Base-by-base conservation (phyloP, 768 basidiomycete genomes). In the Flagelloscypha sp. region DNA sequence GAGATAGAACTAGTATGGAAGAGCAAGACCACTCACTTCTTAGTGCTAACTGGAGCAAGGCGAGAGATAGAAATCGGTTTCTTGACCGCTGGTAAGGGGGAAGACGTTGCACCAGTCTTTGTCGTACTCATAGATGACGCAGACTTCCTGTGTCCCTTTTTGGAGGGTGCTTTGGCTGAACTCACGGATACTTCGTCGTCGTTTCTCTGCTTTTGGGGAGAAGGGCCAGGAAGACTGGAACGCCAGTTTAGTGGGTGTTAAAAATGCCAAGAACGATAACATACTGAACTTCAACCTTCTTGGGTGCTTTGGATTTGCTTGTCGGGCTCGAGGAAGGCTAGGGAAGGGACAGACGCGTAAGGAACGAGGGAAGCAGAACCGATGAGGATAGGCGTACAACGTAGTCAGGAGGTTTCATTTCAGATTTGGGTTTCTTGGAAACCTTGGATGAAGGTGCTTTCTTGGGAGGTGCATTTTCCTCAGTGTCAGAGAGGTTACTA, bases 281-380 rank as follows among this genome's bases (percentile, higher is more conserved):
- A 46, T 31, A 60, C 60, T 51, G 46, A 30, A 58, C 55, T 3
- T 58, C 53, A 5, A 58, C 53, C 35, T 54, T 52, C 52, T 56
- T 55, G 2, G 57, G 53, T 7, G 41, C 41, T 16, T 43, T 46
- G 9, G n/a, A n/a, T n/a, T n/a, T n/a, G n/a, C n/a, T n/a, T n/a
- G n/a, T n/a, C n/a, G n/a, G n/a, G n/a, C n/a, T n/a, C n/a, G n/a
- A n/a, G n/a, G n/a, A n/a, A n/a, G n/a, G n/a, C n/a, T n/a, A n/a
- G n/a, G n/a, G n/a, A n/a, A n/a, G n/a, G n/a, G n/a, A n/a, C n/a
- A n/a, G n/a, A n/a, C n/a, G n/a, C n/a, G n/a, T n/a, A n/a, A n/a
- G n/a, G n/a, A n/a, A n/a, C n/a, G n/a, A n/a, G n/a, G n/a, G n/a
- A n/a, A n/a, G n/a, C n/a, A n/a, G n/a, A n/a, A n/a, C n/a, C n/a